These are phyloP conservation scores for Thermothelomyces thermophilus DNA, from an alignment of 2,329 filamentous ascomycete genomes.

Conservation along the genomic window DNA sequence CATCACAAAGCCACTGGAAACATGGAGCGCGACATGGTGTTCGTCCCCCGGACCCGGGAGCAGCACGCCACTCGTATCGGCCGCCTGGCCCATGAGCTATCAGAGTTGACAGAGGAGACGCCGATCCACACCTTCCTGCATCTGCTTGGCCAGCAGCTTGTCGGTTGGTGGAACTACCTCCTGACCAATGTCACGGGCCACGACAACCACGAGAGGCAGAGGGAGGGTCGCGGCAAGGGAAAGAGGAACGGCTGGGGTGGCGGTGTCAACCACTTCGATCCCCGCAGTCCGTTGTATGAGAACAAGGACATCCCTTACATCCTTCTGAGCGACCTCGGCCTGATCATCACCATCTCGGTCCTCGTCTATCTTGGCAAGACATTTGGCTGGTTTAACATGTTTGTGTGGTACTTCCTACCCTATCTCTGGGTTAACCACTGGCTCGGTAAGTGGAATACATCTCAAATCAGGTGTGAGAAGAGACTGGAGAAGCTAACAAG, in stretches of 20 bases:
- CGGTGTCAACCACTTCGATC: conserved; percentile 94
- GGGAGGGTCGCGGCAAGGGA: conserved; percentile 86
- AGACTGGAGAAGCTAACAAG: conserved; percentile 5
- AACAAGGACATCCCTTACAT: conserved; percentile 85
- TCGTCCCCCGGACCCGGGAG: conserved; percentile 86
- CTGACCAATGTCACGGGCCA: conserved; percentile 90
- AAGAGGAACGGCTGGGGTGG: conserved; percentile 75
- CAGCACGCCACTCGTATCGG: conserved; percentile 71
- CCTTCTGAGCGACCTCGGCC: conserved; percentile 75
- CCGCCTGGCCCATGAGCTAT: conserved; percentile 69
- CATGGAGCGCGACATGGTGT: conserved; percentile 98
- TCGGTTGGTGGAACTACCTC: conserved; percentile 91
- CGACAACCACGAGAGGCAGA: conserved; percentile 85
- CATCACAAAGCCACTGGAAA: conserved; percentile 99
- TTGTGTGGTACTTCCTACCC: conserved; percentile 91
- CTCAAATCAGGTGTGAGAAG: not conserved
- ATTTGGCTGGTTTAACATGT: conserved; percentile 79
- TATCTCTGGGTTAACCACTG: conserved; percentile 99
- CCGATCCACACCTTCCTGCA: conserved; percentile 71
- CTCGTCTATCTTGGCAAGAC: conserved; percentile 65
- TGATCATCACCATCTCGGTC: conserved; percentile 53
- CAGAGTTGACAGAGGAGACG: conserved; percentile 90
- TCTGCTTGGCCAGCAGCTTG: conserved; percentile 77
- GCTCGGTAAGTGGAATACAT: conserved; percentile 58
- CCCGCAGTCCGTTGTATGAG: conserved; percentile 83